Percentiles rank a stretch among this genome's conserved stretches.
These are phyloP conservation scores for Basipetospora chlamydospora DNA, from an alignment of 2,329 filamentous ascomycete genomes.

Conservation along the genomic window DNA sequence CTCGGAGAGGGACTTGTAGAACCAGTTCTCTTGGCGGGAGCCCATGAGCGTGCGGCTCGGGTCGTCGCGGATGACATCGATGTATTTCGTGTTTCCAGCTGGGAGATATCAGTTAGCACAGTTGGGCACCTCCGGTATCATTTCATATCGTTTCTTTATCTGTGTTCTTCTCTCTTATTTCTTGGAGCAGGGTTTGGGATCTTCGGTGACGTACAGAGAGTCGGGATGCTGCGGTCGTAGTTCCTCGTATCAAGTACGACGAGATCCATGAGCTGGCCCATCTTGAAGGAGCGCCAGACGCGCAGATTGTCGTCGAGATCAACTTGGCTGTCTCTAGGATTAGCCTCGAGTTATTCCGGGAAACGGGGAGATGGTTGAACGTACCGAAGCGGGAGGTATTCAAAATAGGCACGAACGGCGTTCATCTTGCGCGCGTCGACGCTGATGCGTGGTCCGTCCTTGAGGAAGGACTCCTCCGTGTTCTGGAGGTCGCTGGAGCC, in stretches of 20 bases:
- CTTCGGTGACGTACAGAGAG: conserved; percentile 13
- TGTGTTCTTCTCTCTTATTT: too few species aligned
- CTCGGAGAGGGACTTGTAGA: conserved; percentile 43
- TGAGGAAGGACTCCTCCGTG: conserved; percentile 49
- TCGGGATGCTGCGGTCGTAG: conserved; percentile 52
- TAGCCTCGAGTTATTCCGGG: background rate
- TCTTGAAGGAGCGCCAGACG: conserved; percentile 52
- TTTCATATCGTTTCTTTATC: too few species aligned
- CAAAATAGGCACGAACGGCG: conserved; percentile 55
- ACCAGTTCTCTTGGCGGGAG: conserved; percentile 58
- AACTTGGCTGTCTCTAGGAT: background rate
- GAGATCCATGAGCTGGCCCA: conserved; percentile 51
- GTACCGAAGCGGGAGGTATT: conserved; percentile 32
- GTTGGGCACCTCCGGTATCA: too few species aligned
- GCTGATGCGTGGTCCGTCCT: conserved; percentile 37
- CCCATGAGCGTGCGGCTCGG: conserved; percentile 58
- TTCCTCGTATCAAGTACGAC: conserved; percentile 56
- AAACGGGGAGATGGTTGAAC: background rate
- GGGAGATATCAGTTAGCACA: conserved; percentile 5
- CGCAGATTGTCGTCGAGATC: conserved; percentile 24
- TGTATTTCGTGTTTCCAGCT: conserved; percentile 45
- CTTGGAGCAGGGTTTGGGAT: background rate
- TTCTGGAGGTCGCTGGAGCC: conserved; percentile 48
- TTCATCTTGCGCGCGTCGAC: conserved; percentile 64
- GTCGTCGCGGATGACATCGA: conserved; percentile 45